Base-by-base conservation (phyloP, 768 basidiomycete species). In the Nevesoporus exiguus region DNA sequence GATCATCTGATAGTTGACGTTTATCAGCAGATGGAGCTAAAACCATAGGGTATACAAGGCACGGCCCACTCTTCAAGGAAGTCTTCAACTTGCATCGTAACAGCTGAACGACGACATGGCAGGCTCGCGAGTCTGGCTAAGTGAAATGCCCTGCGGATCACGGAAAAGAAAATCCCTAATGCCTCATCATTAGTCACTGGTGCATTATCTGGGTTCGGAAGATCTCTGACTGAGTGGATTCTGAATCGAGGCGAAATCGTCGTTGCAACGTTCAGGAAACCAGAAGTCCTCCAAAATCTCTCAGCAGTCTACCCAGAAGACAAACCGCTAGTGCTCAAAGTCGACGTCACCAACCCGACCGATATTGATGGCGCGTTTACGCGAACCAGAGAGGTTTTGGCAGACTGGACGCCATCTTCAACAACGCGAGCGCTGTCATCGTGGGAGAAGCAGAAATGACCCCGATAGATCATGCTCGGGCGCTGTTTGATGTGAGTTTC, bases 251-350 rank as follows among this genome's bases (percentile, higher is more conserved):
- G 76, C 21, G 73, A 75, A 46, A 70, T 61, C 14, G 76, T 61
- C 36, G 68, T 77, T 43, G 77, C 79, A 6, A 77, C 78, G 19
- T 64, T 75, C 39, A 72, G 78, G 42, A 72, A 64, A 33, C 76
- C 77, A 2, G 69, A 60, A 19, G 34, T 48, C 7, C 64, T 65
- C 33, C 33, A 49, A 11, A 36, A 56, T 0, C 54, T 59, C 30
- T 37, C 46, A 1, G 22, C 36, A 14, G 21, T 2, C 15, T 48
- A 62, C 25, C n/a, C 60, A 13, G 25, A 42, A 33, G 50, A 57
- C 14, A 54, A 11, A n/a, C 22, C 65, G 9, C 60, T 64, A 47
- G 51, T 62, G 2, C 29, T 59, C 46, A 37, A 51, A 34, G 40
- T 65, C 7, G 55, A 65, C 6, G 54, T 64, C 7, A 54, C 44